Conservation (phyloP, 2,329 filamentous ascomycete species). For the Alternaria triticina region DNA sequence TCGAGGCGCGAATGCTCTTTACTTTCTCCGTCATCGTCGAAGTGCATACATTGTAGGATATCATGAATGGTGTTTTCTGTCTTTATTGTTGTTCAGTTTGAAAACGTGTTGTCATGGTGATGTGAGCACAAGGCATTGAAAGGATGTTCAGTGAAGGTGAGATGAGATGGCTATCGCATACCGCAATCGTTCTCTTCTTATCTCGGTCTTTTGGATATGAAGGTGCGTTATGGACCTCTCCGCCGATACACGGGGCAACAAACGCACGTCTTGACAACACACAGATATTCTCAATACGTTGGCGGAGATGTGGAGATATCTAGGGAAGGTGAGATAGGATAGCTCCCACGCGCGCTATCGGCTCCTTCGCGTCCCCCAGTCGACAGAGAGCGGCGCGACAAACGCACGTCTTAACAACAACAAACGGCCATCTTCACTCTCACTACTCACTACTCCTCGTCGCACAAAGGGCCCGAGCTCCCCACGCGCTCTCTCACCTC, state of each 20-base stretch:
- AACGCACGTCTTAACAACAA: not conserved
- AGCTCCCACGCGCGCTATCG: not conserved
- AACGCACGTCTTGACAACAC: not conserved
- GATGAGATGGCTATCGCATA: not conserved
- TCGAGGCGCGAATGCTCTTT: conserved; percentile 7
- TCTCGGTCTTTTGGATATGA: not conserved
- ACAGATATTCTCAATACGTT: not conserved
- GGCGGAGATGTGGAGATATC: no score
- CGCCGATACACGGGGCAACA: not conserved
- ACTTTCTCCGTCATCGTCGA: not conserved
- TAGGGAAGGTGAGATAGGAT: not conserved
- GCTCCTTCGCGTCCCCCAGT: not conserved
- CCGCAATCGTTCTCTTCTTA: not conserved
- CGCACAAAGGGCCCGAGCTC: not conserved
- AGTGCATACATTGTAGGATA: conserved; percentile 30
- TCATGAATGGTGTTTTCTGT: conserved; percentile 21
- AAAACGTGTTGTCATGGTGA: not conserved
- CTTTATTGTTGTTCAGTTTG: not conserved
- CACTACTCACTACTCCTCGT: not conserved
- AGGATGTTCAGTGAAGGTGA: not conserved
- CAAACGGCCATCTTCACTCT: not conserved
- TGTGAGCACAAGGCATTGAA: not conserved
- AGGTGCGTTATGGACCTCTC: not conserved
- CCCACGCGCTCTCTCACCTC: not conserved
- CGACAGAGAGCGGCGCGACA: not conserved